These are phyloP conservation scores for Proliferodiscus dingleyae DNA, from an alignment of 2,329 filamentous ascomycete genomes.

Conservation along the genomic window DNA sequence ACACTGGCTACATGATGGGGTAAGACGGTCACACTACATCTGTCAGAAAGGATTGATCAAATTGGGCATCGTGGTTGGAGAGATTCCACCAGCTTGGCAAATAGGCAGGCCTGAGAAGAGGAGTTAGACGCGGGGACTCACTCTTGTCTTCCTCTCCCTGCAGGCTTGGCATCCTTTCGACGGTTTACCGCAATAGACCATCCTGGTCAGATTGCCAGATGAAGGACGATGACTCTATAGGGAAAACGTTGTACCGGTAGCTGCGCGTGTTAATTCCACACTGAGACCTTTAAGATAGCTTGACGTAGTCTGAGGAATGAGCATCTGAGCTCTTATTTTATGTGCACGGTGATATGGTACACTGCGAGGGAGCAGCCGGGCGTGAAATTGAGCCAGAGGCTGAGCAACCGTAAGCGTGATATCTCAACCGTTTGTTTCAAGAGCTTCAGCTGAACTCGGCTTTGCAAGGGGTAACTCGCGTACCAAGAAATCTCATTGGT, in stretches of 20 bases:
- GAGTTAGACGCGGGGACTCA: slow-evolving; percentile 32
- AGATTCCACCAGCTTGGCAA: not conserved
- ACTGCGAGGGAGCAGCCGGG: too few relatives aligned
- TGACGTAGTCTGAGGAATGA: not conserved
- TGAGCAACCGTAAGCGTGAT: too few relatives aligned
- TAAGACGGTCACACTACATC: slow-evolving; percentile 45
- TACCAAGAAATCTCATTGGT: too few relatives aligned
- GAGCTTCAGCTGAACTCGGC: too few relatives aligned
- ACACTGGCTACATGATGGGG: slow-evolving; percentile 48
- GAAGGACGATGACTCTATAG: not conserved
- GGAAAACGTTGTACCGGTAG: not conserved
- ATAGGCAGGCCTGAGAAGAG: not conserved
- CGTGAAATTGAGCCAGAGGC: too few relatives aligned
- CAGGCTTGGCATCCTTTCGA: slow-evolving; percentile 51
- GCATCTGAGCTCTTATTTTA: not conserved
- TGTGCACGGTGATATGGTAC: not conserved
- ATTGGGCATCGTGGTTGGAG: not conserved
- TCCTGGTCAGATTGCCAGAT: not conserved
- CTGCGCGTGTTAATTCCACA: not conserved
- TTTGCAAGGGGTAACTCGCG: too few relatives aligned
- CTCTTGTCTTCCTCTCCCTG: slow-evolving; percentile 49
- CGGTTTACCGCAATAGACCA: slow-evolving; percentile 47
- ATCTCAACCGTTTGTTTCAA: too few relatives aligned
- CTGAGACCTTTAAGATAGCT: not conserved
- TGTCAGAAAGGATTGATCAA: slow-evolving; percentile 3